Evolutionary conservation across 768 basidiomycete species (phyloP).

Genomic region (Rhizopogon salebrosus): DNA sequence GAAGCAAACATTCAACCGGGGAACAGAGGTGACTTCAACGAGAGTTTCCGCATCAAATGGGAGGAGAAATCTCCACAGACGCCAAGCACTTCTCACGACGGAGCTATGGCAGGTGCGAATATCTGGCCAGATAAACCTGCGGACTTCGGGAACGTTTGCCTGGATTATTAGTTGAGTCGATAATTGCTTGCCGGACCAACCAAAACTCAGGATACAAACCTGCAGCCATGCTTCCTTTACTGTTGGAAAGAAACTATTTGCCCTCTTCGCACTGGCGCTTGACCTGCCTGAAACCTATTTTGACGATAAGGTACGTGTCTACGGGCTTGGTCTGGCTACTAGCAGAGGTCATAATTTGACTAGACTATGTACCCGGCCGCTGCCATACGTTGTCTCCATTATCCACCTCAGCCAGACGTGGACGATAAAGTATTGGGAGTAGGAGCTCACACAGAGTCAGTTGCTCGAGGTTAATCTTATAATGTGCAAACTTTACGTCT

Average conservation of each 20-base stretch:
- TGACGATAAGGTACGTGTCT: slow-evolving; percentile 61
- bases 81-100: slow-evolving; percentile 28
- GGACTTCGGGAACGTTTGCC: slow-evolving; percentile 53
- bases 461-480: slow-evolving; percentile 6
- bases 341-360: background rate
- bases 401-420: slow-evolving; percentile 66
- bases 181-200: background rate
- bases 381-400: slow-evolving; percentile 80
- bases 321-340: background rate
- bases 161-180: slow-evolving; percentile 55
- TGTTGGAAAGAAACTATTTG: slow-evolving; percentile 69
- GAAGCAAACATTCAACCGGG: slow-evolving; percentile 68
- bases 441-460: slow-evolving; percentile 82
- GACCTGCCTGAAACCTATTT: slow-evolving; percentile 75
- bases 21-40: slow-evolving; percentile 79
- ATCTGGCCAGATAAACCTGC: slow-evolving; percentile 68
- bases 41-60: slow-evolving; percentile 83
- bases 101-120: slow-evolving; percentile 62
- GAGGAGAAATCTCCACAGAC: slow-evolving; percentile 34
- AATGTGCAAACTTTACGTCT: background rate
- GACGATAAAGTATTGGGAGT: slow-evolving; percentile 64
- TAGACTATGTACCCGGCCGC: slow-evolving; percentile 76
- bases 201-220: slow-evolving; percentile 23
- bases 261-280: too few species aligned
- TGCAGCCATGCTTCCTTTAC: slow-evolving; percentile 45